Evolutionary conservation across 2,329 filamentous ascomycete species (phyloP).

Genomic region (Rutstroemia sydowiana): DNA sequence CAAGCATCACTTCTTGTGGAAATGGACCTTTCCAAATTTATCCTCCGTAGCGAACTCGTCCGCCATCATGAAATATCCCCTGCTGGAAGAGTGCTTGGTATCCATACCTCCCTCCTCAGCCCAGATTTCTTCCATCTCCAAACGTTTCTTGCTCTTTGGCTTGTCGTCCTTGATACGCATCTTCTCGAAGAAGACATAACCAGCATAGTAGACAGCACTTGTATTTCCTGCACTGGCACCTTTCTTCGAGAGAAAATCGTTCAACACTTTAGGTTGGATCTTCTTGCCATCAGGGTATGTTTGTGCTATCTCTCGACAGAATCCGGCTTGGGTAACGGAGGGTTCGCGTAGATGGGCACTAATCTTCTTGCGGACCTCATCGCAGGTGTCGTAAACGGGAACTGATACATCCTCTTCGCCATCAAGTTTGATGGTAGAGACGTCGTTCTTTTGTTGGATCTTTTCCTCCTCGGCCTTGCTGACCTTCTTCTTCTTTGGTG

Average conservation of each 20-base stretch:
- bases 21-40: constrained; percentile 11
- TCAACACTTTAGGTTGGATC: constrained; percentile 39
- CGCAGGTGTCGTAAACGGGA: constrained; percentile 48
- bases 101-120: not conserved
- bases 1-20: not conserved
- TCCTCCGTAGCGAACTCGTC: constrained; percentile 8
- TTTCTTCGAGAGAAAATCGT: constrained; percentile 43
- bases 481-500: constrained; percentile 28
- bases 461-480: constrained; percentile 25
- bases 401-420: constrained; percentile 42
- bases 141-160: constrained; percentile 42
- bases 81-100: not conserved
- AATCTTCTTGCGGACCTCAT: constrained; percentile 52
- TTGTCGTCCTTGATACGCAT: constrained; percentile 43
- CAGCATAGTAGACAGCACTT: constrained; percentile 43
- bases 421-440: constrained; percentile 37
- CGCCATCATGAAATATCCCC: not conserved
- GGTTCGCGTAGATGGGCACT: constrained; percentile 40
- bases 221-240: constrained; percentile 42
- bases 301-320: constrained; percentile 42
- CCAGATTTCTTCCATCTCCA: constrained; percentile 41
- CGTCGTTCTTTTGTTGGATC: constrained; percentile 29
- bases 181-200: constrained; percentile 55
- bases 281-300: constrained; percentile 33
- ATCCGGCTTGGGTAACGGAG: constrained; percentile 43